Evolutionary conservation across 2,329 filamentous ascomycete species (phyloP).

Genomic region (Aphanocladium album): DNA sequence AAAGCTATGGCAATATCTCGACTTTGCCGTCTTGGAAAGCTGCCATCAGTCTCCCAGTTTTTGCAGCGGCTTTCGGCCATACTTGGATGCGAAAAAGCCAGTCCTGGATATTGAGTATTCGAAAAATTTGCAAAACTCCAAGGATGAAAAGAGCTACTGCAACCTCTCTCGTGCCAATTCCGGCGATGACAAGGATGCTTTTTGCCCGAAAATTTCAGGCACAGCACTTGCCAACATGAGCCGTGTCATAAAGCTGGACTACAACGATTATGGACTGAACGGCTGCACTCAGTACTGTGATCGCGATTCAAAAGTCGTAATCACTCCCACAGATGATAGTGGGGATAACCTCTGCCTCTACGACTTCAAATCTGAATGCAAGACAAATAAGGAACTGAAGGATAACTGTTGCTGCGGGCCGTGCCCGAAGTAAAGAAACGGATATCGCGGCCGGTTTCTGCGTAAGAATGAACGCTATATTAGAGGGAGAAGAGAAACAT

Average conservation of each 20-base stretch:
- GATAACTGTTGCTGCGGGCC: too few relatives aligned
- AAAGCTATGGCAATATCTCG: constrained; percentile 22
- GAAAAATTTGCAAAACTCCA: not conserved
- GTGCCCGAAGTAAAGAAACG: too few relatives aligned
- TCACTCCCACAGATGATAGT: not conserved
- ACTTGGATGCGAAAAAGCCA: constrained; percentile 18
- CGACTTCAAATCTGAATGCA: too few relatives aligned
- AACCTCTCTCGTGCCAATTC: not conserved
- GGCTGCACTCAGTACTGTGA: constrained; percentile 12
- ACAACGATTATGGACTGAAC: constrained; percentile 7
- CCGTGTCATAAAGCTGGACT: constrained; percentile 8
- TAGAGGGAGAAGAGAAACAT: too few relatives aligned
- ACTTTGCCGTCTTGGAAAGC: constrained; percentile 33
- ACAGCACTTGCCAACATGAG: not conserved
- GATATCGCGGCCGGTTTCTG: too few relatives aligned
- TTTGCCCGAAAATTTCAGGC: too few relatives aligned
- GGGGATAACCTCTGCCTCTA: too few relatives aligned
- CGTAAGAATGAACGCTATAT: too few relatives aligned
- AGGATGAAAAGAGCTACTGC: not conserved
- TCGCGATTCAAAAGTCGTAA: not conserved
- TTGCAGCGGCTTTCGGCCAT: too few relatives aligned
- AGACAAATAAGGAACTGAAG: too few relatives aligned
- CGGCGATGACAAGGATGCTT: too few relatives aligned
- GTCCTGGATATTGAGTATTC: constrained; percentile 33
- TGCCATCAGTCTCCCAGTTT: constrained; percentile 19